Evolutionary conservation across 2,329 filamentous ascomycete species (phyloP).

Genomic region (Cladosporium sp.): DNA sequence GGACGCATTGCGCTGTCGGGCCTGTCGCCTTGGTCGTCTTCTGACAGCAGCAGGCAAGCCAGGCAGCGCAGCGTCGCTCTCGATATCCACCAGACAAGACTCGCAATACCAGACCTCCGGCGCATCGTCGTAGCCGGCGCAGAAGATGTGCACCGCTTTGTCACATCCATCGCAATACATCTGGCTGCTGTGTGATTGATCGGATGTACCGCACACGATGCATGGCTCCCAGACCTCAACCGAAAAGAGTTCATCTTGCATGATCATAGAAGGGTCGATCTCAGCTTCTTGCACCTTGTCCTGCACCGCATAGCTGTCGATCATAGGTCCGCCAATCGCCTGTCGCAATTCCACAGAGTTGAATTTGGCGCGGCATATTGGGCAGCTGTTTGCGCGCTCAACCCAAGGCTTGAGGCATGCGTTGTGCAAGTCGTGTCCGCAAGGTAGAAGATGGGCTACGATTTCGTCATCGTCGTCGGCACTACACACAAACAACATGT

Average conservation of each 20-base stretch:
- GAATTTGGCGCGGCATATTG: conserved; percentile 90
- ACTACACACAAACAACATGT: conserved; percentile 26
- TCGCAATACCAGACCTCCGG: conserved; percentile 78
- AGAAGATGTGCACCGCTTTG: conserved; percentile 87
- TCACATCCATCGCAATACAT: conserved; percentile 92
- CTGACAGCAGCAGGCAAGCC: conserved; percentile 29
- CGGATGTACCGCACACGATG: conserved; percentile 76
- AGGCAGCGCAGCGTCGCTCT: conserved; percentile 30
- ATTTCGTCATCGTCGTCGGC: conserved; percentile 48
- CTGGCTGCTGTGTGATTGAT: conserved; percentile 80
- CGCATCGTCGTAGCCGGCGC: conserved; percentile 72
- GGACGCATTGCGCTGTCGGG: conserved; percentile 17
- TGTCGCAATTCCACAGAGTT: conserved; percentile 85
- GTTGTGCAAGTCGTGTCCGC: conserved; percentile 90
- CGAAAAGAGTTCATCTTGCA: conserved; percentile 63
- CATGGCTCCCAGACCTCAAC: conserved; percentile 67
- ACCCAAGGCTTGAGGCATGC: conserved; percentile 92
- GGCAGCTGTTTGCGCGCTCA: conserved; percentile 94
- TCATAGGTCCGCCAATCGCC: conserved; percentile 64
- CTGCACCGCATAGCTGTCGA: conserved; percentile 66
- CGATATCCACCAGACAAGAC: conserved; percentile 59
- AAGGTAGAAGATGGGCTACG: conserved; percentile 68
- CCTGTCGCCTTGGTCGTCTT: conserved; percentile 28
- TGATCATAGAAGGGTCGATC: conserved; percentile 77
- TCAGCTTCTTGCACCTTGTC: conserved; percentile 89